phyloP scores from a whole-genome alignment of 1,284 basidiomycete genomes.

The Boletellus sp. region DNA sequence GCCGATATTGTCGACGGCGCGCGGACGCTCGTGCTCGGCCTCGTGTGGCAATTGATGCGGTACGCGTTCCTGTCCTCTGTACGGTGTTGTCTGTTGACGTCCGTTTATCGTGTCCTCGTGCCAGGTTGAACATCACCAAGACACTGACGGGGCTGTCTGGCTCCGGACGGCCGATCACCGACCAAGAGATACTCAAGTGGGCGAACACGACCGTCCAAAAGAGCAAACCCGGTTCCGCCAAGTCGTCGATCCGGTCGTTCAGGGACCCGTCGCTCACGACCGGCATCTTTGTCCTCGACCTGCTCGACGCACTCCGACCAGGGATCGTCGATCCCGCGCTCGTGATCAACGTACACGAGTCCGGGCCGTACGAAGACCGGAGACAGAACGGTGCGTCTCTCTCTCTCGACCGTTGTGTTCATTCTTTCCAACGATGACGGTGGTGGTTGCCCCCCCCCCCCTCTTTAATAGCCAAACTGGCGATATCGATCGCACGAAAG shows the following conservation, averaged over 20 bases:
- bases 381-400: constrained; percentile 78
- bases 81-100: too few relatives aligned
- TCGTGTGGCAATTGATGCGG: constrained; percentile 99
- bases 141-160: constrained; percentile 79
- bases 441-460: too few relatives aligned
- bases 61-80: constrained; percentile 31
- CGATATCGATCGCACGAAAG: constrained; percentile 97
- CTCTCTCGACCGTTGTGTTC: too few relatives aligned
- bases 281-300: constrained; percentile 90
- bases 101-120: too few relatives aligned
- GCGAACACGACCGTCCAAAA: constrained; percentile 87
- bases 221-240: constrained; percentile 59
- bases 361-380: constrained; percentile 83
- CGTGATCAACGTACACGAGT: constrained; percentile 62
- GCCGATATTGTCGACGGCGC: constrained; percentile 94
- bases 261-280: constrained; percentile 91
- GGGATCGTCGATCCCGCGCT: constrained; percentile 93
- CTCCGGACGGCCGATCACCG: constrained; percentile 78
- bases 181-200: constrained; percentile 95
- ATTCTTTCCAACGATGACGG: too few relatives aligned
- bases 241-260: constrained; percentile 76
- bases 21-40: constrained; percentile 89
- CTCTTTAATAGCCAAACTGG: constrained; percentile 73
- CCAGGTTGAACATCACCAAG: constrained; percentile 90
- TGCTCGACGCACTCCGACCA: constrained; percentile 87